phyloP scores from a whole-genome alignment of 495 filamentous ascomycete genomes.

The Parachaetomium inaequale region DNA sequence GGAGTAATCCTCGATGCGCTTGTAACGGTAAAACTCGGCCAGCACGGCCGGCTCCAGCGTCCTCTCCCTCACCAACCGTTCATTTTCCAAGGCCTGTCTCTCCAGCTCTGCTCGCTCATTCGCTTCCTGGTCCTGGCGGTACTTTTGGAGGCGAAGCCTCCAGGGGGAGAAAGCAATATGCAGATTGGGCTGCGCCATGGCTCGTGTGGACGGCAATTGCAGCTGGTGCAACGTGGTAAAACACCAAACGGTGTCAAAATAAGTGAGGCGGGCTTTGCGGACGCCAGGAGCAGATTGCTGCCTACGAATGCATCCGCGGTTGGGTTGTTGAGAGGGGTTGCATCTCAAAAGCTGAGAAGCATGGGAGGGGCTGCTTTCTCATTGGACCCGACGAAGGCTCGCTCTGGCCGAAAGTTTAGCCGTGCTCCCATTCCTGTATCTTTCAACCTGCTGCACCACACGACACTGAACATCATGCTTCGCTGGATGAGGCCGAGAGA shows the following conservation, averaged over 20 bases:
- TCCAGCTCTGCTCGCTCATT: conserved; percentile 4
- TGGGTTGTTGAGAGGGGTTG: too few relatives aligned
- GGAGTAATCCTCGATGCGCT: conserved; percentile 1
- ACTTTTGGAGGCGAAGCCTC: conserved; percentile 7
- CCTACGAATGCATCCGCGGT: not conserved
- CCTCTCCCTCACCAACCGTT: conserved; percentile 5
- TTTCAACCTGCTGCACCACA: too few relatives aligned
- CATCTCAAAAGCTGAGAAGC: too few relatives aligned
- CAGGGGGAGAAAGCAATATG: conserved; percentile 12
- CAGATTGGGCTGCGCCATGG: not conserved
- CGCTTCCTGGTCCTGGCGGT: conserved; percentile 9
- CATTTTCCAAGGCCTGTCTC: conserved; percentile 1
- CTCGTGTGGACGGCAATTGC: not conserved
- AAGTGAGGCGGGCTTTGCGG: not conserved
- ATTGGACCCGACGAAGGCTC: too few relatives aligned
- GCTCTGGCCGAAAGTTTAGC: too few relatives aligned
- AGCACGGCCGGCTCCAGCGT: conserved; percentile 15
- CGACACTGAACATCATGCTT: too few relatives aligned
- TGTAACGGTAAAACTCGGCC: conserved; percentile 16
- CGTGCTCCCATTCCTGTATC: too few relatives aligned
- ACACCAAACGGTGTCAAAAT: not conserved
- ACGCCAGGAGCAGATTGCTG: not conserved
- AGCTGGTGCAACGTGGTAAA: not conserved
- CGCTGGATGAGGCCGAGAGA: too few relatives aligned
- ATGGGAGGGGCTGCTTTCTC: too few relatives aligned